Conservation (phyloP, 2,329 filamentous ascomycete species). For the Nemania abortiva region DNA sequence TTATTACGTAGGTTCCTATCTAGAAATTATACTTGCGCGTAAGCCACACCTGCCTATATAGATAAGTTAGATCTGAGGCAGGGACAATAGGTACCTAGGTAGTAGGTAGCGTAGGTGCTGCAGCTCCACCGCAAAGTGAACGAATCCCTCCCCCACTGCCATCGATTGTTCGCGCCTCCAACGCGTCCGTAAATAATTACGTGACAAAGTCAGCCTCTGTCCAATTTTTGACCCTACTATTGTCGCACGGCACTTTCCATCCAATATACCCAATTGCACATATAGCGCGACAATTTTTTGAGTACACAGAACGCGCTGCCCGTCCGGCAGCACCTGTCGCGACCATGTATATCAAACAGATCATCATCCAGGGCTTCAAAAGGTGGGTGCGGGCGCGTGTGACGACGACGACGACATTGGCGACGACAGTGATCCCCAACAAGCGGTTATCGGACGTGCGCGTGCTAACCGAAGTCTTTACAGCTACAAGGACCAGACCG, state of each 20-base stretch:
- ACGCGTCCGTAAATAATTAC: constrained; percentile 48
- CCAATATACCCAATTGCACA: constrained; percentile 19
- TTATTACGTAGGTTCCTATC: no score
- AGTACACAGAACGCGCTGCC: constrained; percentile 50
- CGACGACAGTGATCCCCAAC: no score
- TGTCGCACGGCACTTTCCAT: constrained; percentile 40
- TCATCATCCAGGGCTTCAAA: constrained; percentile 99
- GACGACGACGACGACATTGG: constrained; percentile 4
- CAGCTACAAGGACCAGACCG: constrained; percentile 99
- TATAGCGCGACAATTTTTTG: constrained; percentile 44
- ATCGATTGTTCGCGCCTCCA: constrained; percentile 41
- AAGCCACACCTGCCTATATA: no score
- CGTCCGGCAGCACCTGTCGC: constrained; percentile 51
- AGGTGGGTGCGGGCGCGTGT: constrained; percentile 68
- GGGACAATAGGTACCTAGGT: neutral
- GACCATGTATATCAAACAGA: constrained; percentile 98
- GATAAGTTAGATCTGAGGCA: no score
- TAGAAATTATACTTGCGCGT: no score
- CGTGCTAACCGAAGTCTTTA: constrained; percentile 42
- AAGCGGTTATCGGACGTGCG: constrained; percentile 27
- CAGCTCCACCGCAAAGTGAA: constrained; percentile 20
- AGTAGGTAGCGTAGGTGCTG: no score
- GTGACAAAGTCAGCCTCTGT: constrained; percentile 42
- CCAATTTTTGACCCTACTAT: constrained; percentile 20
- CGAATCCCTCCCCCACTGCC: constrained; percentile 36